phyloP scores from a whole-genome alignment of 768 basidiomycete species.

The Amanita rimosa region DNA sequence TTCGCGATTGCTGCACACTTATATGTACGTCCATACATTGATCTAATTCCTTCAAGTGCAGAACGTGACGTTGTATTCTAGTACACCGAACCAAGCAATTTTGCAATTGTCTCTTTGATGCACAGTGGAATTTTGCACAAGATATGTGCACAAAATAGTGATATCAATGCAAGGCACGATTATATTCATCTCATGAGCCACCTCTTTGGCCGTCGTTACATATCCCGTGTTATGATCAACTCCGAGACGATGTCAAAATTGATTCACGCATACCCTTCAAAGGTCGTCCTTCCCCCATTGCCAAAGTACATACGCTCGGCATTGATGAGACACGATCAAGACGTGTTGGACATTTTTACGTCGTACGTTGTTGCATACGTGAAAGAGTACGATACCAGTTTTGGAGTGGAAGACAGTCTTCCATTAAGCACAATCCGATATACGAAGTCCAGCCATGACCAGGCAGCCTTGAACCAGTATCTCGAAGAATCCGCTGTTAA shows the following conservation, averaged over 20 bases:
- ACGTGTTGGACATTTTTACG: constrained; percentile 42
- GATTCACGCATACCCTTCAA: constrained; percentile 37
- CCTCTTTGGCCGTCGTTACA: constrained; percentile 50
- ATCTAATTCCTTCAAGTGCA: background rate
- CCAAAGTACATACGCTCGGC: constrained; percentile 25
- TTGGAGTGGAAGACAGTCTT: constrained; percentile 33
- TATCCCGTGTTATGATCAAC: constrained; percentile 32
- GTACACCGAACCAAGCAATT: constrained; percentile 61
- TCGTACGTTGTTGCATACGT: constrained; percentile 43
- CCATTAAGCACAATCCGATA: constrained; percentile 32
- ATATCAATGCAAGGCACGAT: constrained; percentile 31
- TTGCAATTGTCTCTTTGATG: constrained; percentile 50
- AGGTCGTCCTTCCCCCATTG: constrained; percentile 43
- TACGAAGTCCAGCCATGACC: constrained; percentile 6
- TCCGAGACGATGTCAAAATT: constrained; percentile 22
- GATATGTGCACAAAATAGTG: constrained; percentile 32
- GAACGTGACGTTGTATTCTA: constrained; percentile 8
- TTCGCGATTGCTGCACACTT: constrained; percentile 43
- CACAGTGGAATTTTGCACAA: constrained; percentile 46
- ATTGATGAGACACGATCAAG: constrained; percentile 33
- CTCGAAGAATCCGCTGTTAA: constrained; percentile 26
- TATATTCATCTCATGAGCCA: constrained; percentile 50
- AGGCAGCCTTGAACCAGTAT: constrained; percentile 20
- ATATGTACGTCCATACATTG: constrained; percentile 22
- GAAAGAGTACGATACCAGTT: constrained; percentile 20